A percentile compares a stretch with the other conserved stretches of the same genome.
Conservation (phyloP, 768 basidiomycete genomes). For the Suillus americanus region DNA sequence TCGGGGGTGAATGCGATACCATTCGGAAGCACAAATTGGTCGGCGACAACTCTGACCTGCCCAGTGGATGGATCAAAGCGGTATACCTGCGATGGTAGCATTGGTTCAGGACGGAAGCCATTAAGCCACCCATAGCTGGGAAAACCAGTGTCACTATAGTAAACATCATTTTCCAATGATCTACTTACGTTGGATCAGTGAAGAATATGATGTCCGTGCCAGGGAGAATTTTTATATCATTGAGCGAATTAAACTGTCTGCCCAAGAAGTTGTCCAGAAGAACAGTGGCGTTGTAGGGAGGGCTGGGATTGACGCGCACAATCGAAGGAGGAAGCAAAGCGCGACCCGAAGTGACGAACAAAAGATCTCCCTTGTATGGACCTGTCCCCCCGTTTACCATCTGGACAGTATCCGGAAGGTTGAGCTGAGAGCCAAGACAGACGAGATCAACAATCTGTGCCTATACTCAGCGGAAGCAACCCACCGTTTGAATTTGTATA, state of each 20-base stretch:
- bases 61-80: constrained; percentile 68
- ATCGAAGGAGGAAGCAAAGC: constrained; percentile 61
- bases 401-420: constrained; percentile 56
- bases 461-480: constrained; percentile 6
- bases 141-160: background rate
- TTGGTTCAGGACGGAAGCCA: constrained; percentile 63
- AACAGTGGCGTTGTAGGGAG: constrained; percentile 67
- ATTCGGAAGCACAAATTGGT: constrained; percentile 72
- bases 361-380: constrained; percentile 54
- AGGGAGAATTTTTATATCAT: constrained; percentile 76
- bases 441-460: constrained; percentile 1
- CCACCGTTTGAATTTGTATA: constrained; percentile 46
- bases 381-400: constrained; percentile 75
- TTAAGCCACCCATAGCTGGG: constrained; percentile 63
- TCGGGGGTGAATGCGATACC: constrained; percentile 73
- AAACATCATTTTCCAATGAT: background rate
- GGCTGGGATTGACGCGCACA: constrained; percentile 59
- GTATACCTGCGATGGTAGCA: constrained; percentile 76
- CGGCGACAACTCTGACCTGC: constrained; percentile 68
- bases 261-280: constrained; percentile 79
- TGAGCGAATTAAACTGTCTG: constrained; percentile 79
- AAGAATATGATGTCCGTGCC: constrained; percentile 68
- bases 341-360: constrained; percentile 67
- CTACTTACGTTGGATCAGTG: constrained; percentile 64
- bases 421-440: constrained; percentile 42